Conservation (phyloP, 371 early-diverging fungal genomes). For the Saksenaea oblongispora region DNA sequence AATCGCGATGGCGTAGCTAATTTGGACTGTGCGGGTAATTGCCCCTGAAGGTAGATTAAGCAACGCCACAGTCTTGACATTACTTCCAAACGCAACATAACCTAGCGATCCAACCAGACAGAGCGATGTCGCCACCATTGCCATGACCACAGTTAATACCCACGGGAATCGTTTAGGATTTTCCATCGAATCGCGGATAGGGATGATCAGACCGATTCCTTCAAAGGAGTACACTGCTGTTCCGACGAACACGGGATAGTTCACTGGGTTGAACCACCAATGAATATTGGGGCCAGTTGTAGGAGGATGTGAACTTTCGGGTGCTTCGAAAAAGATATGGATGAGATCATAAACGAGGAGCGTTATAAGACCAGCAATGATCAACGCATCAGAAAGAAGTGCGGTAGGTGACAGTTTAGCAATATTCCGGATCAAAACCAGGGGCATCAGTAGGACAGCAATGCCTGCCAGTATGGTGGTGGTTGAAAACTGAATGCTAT, state of each 20-base stretch:
- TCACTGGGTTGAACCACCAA: conserved; percentile 47
- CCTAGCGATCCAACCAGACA: conserved; percentile 79
- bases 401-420: conserved; percentile 81
- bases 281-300: conserved; percentile 37
- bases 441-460: conserved; percentile 54
- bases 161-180: conserved; percentile 76
- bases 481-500: conserved; percentile 40
- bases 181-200: conserved; percentile 87
- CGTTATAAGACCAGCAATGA: conserved; percentile 71
- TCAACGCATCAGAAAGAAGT: conserved; percentile 87
- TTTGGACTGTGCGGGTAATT: conserved; percentile 63
- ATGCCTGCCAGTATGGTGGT: conserved; percentile 20
- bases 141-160: conserved; percentile 74
- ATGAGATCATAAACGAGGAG: conserved; percentile 33
- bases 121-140: conserved; percentile 69
- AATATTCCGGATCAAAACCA: conserved; percentile 87
- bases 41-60: conserved; percentile 76
- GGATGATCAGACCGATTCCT: conserved; percentile 86
- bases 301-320: conserved; percentile 8
- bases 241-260: conserved; percentile 85
- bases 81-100: conserved; percentile 82
- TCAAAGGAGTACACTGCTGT: conserved; percentile 95
- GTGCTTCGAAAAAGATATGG: conserved; percentile 28
- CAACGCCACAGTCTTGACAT: conserved; percentile 82
- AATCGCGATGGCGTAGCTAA: conserved; percentile 87